Percentiles rank a stretch among this genome's conserved stretches.
Evolutionary conservation across 805 yeast genomes (phyloP).

Genomic region (Teunomyces panamensis): DNA sequence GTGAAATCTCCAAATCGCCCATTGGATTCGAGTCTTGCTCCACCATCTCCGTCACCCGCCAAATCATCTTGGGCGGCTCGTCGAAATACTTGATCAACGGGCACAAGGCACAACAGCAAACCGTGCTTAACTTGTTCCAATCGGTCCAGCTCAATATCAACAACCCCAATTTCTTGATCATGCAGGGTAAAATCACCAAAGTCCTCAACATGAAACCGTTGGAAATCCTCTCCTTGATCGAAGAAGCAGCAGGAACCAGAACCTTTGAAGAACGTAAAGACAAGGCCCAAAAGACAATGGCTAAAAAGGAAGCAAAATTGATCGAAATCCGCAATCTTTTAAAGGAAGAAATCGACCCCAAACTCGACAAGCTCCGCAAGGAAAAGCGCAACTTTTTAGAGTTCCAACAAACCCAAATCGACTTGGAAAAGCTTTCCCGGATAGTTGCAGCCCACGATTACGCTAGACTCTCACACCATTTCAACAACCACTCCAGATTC

Average conservation of each 20-base stretch:
- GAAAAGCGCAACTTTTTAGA: constrained; percentile 84
- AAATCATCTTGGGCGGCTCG: constrained; percentile 85
- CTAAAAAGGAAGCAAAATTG: constrained; percentile 82
- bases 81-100: constrained; percentile 93
- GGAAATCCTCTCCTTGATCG: constrained; percentile 85
- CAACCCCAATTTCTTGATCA: constrained; percentile 93
- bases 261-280: constrained; percentile 93
- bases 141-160: constrained; percentile 94
- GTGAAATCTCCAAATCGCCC: constrained; percentile 74
- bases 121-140: constrained; percentile 86
- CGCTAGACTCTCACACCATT: constrained; percentile 37
- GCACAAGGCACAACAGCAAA: constrained; percentile 92
- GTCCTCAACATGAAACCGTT: constrained; percentile 94
- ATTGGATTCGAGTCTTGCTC: constrained; percentile 78
- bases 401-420: constrained; percentile 79
- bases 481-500: constrained; percentile 41
- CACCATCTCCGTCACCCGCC: constrained; percentile 88
- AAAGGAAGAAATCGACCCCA: constrained; percentile 89
- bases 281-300: constrained; percentile 87
- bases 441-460: constrained; percentile 79
- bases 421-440: constrained; percentile 69
- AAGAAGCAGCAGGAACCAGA: constrained; percentile 97
- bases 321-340: constrained; percentile 71
- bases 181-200: constrained; percentile 98
- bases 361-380: constrained; percentile 70